Evolutionary conservation across 495 filamentous ascomycete species (phyloP), one percentile per base, ranked within the genome.

Genomic region (Collariella sp.): DNA sequence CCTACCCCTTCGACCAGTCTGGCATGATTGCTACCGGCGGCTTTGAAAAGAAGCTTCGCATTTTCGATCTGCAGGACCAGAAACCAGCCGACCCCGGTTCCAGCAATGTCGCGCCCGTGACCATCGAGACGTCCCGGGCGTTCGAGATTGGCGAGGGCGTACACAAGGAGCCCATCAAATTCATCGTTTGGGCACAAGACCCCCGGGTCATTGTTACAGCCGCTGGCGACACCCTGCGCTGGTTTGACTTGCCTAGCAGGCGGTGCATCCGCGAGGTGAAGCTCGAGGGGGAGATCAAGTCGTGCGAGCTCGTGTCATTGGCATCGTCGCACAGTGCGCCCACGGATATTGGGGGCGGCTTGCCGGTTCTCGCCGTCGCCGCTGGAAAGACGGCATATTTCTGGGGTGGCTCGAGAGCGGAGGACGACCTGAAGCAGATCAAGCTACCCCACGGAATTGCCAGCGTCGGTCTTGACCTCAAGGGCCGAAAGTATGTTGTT

Each of bases 301-400:
- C 86, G 15, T 97, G 93, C 72, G 93, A 98, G 65, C 76, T 97
- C 55, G 89, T 87, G 54, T 66, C 76, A 9, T 60, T 78, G 1
- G 72, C 74, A 15, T 67, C 71, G 3, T 59, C 70, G 2, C 65
- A 72, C 41, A 68, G 69, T 40, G 59, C 67, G 0, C 65, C 65
- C 7, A 64, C 67, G 5, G 76, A 79, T 50, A 74, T 81, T 55
- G 78, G 77, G 50, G 75, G 69, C 22, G 78, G 78, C 13, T 51
- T 72, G n/a, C 76, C 76, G 7, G 75, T 83, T 0, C 58, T 86
- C 13, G 78, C 76, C 2, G 82, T 87, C 10, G 83, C 85, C 7
- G 89, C 94, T 13, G 93, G 93, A 2, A 96, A 95, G 70, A 85
- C 78, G 22, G 86, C 91, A 9, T 96, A 94, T 70, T 88, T 98